Evolutionary conservation across 768 basidiomycete genomes (phyloP), one percentile per base, ranked within the genome.

Genomic region (Clathrus columnatus): DNA sequence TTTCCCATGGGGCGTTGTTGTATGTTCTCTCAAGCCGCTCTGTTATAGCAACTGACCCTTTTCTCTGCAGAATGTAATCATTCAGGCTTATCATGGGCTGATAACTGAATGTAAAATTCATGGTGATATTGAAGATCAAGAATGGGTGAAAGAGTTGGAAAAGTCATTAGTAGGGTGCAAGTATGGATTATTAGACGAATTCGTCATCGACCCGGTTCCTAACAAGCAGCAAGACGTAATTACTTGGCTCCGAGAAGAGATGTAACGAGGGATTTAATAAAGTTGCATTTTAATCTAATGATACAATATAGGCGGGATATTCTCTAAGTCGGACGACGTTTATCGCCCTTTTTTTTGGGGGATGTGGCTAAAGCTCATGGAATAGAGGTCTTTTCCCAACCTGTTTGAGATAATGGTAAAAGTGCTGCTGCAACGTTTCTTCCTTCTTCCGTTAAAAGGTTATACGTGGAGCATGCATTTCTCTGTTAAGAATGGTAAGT

Each of bases 401-500:
- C 44, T 29, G 71, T 73, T 43, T 76, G 74, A 6, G 72, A 68
- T 17, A 83, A 60, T 4, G 93, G 92, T 18, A 94, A 73, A n/a
- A 96, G 69, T 1, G 93, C 94, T 14, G 90, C 93, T 41, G 92
- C 90, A 11, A 97, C 91, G 23, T 87, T 83, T 51, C 95, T 76
- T 6, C 95, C 95, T 70, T 99, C 95, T 67, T 99, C 95, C 0
- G 86, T 71, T 46, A 99, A 76, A 21, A 99, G 67, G 68, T 99
- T 97, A 69, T 93, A 99, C 0, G 95, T 97, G 24, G 94, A 86
- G 62, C 91, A 93, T 17, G 94, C 95, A 65, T 94, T 96, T 63
- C 90, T 75, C 93, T 88, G 54, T 18, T 32, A 7, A 4, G 46
- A 46, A 54, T 23, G 47, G 32, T 4, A 20, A 28, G 20, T 17